Conservation (phyloP, 2,329 filamentous ascomycete species). For the Penicillium psychrosexuale region DNA sequence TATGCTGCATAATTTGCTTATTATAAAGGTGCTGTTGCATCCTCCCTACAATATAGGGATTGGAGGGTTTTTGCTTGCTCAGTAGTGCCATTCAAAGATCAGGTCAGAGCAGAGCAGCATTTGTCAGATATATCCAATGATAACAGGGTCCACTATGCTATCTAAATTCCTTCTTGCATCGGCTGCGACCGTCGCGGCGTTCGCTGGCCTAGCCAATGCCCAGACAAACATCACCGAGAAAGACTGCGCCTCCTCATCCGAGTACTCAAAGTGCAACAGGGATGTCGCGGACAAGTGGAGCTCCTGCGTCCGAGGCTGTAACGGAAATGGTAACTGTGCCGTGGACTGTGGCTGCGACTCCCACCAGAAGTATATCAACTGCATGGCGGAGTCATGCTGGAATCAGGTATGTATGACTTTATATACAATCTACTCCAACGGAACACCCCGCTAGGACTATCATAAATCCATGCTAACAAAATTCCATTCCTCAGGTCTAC, state of each 20-base stretch:
- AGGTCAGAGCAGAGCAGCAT: not conserved
- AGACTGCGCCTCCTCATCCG: conserved; percentile 18
- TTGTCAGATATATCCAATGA: not conserved
- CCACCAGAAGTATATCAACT: conserved; percentile 33
- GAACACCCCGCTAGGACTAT: not conserved
- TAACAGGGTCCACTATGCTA: conserved; percentile 11
- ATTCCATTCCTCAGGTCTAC: conserved; percentile 26
- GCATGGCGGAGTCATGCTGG: conserved; percentile 41
- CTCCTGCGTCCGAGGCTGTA: conserved; percentile 20
- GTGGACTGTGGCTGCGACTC: conserved; percentile 24
- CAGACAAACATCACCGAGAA: conserved; percentile 26
- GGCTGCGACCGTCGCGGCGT: conserved; percentile 8
- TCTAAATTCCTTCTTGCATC: conserved; percentile 14
- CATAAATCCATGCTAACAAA: not conserved
- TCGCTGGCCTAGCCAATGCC: conserved; percentile 13
- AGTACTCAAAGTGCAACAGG: conserved; percentile 21
- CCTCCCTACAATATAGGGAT: not conserved
- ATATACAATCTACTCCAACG: not conserved
- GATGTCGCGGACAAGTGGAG: conserved; percentile 21
- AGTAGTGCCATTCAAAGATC: not conserved
- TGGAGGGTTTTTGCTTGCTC: not conserved
- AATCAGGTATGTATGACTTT: conserved; percentile 34
- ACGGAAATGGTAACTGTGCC: conserved; percentile 20
- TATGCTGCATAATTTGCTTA: not conserved
- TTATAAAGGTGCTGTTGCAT: not conserved